Conservation (phyloP, 2,329 filamentous ascomycete genomes). For the Clonostachys byssicola region DNA sequence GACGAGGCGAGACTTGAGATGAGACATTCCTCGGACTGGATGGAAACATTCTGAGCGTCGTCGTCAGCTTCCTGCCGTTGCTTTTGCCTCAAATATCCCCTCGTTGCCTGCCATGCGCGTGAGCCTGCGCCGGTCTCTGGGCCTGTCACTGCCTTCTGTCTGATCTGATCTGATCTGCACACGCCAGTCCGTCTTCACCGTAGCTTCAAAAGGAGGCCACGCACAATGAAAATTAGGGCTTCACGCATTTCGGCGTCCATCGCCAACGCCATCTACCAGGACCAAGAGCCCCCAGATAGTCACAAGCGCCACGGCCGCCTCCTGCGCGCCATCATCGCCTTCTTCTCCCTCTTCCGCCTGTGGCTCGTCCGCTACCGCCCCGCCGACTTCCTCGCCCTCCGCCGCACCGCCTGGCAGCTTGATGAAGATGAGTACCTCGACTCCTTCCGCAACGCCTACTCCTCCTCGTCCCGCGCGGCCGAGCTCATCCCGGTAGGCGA, state of each 20-base stretch:
- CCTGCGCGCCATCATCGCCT: conserved; percentile 11
- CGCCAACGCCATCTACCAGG: conserved; percentile 35
- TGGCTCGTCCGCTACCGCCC: conserved; percentile 12
- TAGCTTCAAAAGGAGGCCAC: background rate
- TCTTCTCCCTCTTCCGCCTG: conserved; percentile 19
- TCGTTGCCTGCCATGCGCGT: too few species aligned
- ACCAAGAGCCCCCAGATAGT: background rate
- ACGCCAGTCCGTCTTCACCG: too few species aligned
- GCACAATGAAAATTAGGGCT: conserved; percentile 7
- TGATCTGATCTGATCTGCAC: too few species aligned
- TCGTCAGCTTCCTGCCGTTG: too few species aligned
- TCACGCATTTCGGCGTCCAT: conserved; percentile 48
- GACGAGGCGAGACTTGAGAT: too few species aligned
- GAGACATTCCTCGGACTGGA: too few species aligned
- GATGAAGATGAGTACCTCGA: conserved; percentile 29
- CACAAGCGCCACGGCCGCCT: background rate
- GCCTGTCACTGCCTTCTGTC: too few species aligned
- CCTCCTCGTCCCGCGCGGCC: conserved; percentile 10
- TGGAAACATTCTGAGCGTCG: background rate
- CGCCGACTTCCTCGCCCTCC: conserved; percentile 11
- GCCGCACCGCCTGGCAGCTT: conserved; percentile 10
- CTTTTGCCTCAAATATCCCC: too few species aligned
- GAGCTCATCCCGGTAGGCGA: conserved; percentile 56
- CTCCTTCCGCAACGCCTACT: conserved; percentile 23
- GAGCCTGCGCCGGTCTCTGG: too few species aligned